A percentile compares a stretch with the other conserved stretches of the same genome.
Evolutionary conservation across 352 stramenopile species (phyloP).

Genomic region (Pythium periplocum): DNA sequence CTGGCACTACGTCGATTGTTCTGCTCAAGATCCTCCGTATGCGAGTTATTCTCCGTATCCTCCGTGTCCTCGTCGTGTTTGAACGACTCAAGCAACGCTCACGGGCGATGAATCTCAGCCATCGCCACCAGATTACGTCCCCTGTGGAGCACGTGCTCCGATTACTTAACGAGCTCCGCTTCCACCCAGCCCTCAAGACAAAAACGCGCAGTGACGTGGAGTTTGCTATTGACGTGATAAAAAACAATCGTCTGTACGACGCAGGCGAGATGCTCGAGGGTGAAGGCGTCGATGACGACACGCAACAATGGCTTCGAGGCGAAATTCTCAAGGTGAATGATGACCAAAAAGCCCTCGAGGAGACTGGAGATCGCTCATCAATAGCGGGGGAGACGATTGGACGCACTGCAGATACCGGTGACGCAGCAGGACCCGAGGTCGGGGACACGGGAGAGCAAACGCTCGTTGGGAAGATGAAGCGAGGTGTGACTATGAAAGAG

Average conservation of each 20-base stretch:
- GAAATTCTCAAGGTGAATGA: constrained; percentile 72
- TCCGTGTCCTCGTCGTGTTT: constrained; percentile 83
- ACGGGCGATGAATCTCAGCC: constrained; percentile 65
- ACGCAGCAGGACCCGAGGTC: background rate
- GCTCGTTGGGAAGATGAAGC: constrained; percentile 18
- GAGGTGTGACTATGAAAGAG: constrained; percentile 59
- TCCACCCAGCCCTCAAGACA: constrained; percentile 57
- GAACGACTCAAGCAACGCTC: constrained; percentile 81
- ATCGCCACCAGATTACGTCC: constrained; percentile 66
- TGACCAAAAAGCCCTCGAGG: constrained; percentile 50
- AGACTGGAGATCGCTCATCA: constrained; percentile 24
- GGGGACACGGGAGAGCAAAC: constrained; percentile 6
- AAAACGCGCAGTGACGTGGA: constrained; percentile 59
- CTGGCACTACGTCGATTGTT: constrained; percentile 44
- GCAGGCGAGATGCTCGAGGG: constrained; percentile 59
- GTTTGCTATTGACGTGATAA: constrained; percentile 82
- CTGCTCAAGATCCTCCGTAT: constrained; percentile 70
- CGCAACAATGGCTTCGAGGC: constrained; percentile 78
- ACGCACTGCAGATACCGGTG: background rate
- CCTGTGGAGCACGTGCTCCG: constrained; percentile 75
- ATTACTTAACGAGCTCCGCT: constrained; percentile 70
- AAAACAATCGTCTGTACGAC: constrained; percentile 83
- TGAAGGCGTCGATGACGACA: constrained; percentile 73
- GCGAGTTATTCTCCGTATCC: constrained; percentile 69
- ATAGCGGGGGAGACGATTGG: background rate